Evolutionary conservation across 768 basidiomycete genomes (phyloP), one percentile per base, ranked within the genome.

Genomic region (Clavulina sp.): DNA sequence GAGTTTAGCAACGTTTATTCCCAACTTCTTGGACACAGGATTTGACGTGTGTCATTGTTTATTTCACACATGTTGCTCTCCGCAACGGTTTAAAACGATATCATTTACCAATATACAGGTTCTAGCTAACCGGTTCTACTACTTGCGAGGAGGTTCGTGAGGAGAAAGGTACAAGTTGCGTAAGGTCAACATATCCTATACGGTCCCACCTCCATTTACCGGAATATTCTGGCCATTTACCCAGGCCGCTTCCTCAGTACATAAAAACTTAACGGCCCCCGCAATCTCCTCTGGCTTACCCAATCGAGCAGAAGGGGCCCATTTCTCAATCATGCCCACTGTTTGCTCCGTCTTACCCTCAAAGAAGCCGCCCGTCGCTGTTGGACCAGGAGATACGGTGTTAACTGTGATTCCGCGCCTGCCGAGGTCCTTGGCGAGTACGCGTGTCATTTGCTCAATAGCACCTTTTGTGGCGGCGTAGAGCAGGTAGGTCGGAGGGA

Each of bases 401-500:
- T 78, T 78, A 34, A 76, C 75, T 0, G 74, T 77, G 56, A 78
- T 69, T 9, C 73, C 73, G 6, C 65, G 62, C 7, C 62, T 56
- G 2, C 73, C 76, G n/a, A 77, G 66, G 54, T 78, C 75, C 54
- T 78, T 76, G 4, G 76, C 71, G 16, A 79, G 69, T 23, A 76
- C 70, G 16, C 76, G 71, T 31, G 71, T 63, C 41, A 77, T 65
- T 55, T 78, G 77, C 59, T 78, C 76, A 50, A 78, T 66, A 1
- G 77, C 76, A 33, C 74, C 49, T 32, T 56, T 56, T 24, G 56
- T 43, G 9, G 73, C 71, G 52, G 69, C 66, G 62, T 76, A 78
- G 43, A 71, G 63, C 26, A 78, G 66, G 18, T 68, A 67, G 52
- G 71, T 70, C 0, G 76, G 70, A 4, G 66, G 62, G 31, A 78